Percentiles rank a stretch among this genome's conserved stretches.
Evolutionary conservation across 371 early-diverging fungal species (phyloP).

Genomic region (Mucor circinelloides): DNA sequence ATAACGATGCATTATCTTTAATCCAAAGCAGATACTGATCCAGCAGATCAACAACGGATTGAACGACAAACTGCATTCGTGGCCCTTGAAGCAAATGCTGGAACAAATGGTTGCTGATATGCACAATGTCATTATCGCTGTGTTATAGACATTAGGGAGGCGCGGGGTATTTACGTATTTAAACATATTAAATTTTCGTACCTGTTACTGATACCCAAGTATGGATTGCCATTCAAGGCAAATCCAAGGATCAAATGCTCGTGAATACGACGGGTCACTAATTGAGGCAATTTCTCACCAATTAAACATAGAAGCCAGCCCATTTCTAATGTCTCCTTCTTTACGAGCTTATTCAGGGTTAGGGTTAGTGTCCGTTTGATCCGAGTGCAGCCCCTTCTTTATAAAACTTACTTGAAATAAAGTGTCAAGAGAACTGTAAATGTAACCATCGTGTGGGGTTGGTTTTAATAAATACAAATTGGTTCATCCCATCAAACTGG

Average conservation of each 20-base stretch:
- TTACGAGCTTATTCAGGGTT: slow-evolving; percentile 7
- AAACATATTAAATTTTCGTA: slow-evolving; percentile 7
- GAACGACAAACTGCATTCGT: slow-evolving; percentile 8
- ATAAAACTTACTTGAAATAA: slow-evolving; percentile 20
- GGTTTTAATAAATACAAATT: slow-evolving; percentile 1
- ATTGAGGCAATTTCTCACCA: slow-evolving; percentile 29
- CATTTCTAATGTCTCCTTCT: slow-evolving; percentile 18
- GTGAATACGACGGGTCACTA: slow-evolving; percentile 29
- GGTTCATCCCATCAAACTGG: background rate
- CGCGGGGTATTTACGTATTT: background rate
- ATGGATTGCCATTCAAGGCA: slow-evolving; percentile 31
- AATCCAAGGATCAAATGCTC: slow-evolving; percentile 28
- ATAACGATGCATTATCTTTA: background rate
- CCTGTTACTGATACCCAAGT: slow-evolving; percentile 17
- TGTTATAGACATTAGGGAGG: background rate
- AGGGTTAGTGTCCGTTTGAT: background rate
- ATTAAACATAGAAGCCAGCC: slow-evolving; percentile 33
- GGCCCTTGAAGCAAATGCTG: slow-evolving; percentile 19
- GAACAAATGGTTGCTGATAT: slow-evolving; percentile 20
- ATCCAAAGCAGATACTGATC: slow-evolving; percentile 18
- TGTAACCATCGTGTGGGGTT: background rate
- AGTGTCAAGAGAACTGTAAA: slow-evolving; percentile 14
- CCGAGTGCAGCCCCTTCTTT: background rate
- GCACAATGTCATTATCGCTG: slow-evolving; percentile 17
- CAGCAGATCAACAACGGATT: slow-evolving; percentile 23